Conservation (phyloP, 2,329 filamentous ascomycete species). For the Lachnellula arida region DNA sequence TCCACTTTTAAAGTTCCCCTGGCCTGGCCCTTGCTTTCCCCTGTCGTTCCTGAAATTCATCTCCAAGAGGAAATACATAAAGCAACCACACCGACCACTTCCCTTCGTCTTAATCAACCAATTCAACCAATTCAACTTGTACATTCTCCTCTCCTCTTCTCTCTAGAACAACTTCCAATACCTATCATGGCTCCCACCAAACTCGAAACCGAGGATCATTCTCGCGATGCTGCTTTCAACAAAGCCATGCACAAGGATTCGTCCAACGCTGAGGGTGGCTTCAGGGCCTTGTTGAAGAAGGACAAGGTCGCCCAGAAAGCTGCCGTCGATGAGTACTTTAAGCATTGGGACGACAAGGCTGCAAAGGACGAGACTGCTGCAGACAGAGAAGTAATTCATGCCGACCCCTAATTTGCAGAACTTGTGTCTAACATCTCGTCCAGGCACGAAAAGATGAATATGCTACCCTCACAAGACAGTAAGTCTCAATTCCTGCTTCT, state of each 20-base stretch:
- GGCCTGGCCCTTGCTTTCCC: too few relatives aligned
- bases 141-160: slow-evolving; percentile 2
- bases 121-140: slow-evolving; percentile 1
- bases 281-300: slow-evolving; percentile 83
- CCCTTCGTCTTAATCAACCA: slow-evolving; percentile 1
- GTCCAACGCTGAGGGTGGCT: slow-evolving; percentile 63
- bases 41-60: background rate
- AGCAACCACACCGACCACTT: background rate
- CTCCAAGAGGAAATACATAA: background rate
- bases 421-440: slow-evolving; percentile 4
- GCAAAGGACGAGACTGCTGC: slow-evolving; percentile 77
- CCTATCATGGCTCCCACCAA: slow-evolving; percentile 27
- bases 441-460: slow-evolving; percentile 82
- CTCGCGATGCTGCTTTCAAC: slow-evolving; percentile 86
- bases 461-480: slow-evolving; percentile 90
- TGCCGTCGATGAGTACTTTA: slow-evolving; percentile 90
- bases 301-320: slow-evolving; percentile 72
- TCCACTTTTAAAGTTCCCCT: too few relatives aligned
- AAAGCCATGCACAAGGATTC: slow-evolving; percentile 76
- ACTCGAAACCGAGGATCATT: slow-evolving; percentile 78
- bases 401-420: background rate
- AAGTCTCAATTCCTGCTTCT: slow-evolving; percentile 35
- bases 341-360: slow-evolving; percentile 89
- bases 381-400: slow-evolving; percentile 62
- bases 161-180: slow-evolving; percentile 1